phyloP scores from a whole-genome alignment of 2,329 filamentous ascomycete species.

The Diaporthe sp. region DNA sequence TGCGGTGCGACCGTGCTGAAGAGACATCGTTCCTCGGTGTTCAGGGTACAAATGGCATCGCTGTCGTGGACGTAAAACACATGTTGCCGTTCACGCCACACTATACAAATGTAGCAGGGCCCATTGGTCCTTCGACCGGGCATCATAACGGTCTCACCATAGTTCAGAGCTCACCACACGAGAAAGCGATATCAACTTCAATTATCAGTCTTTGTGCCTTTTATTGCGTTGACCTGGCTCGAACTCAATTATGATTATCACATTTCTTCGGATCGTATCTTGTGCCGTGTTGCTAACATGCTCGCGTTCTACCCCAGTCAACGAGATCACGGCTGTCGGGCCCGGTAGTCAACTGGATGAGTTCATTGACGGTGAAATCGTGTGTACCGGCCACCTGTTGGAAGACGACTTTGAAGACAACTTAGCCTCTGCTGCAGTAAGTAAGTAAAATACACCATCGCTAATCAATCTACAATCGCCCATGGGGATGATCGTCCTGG shows the following conservation, averaged over 20 bases:
- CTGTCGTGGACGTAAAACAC: neutral
- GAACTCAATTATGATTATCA: neutral
- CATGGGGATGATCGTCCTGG: neutral
- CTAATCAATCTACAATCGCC: neutral
- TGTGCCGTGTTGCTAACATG: neutral
- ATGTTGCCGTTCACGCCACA: too few species aligned
- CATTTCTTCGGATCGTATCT: neutral
- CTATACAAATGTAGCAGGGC: neutral
- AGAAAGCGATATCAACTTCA: neutral
- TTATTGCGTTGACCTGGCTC: too few species aligned
- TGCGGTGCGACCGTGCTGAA: neutral
- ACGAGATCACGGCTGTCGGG: neutral
- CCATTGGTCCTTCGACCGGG: neutral
- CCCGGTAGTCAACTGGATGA: neutral
- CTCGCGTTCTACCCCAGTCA: neutral
- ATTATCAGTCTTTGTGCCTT: neutral
- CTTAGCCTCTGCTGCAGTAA: neutral
- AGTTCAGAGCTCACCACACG: neutral
- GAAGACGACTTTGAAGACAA: constrained; percentile 1
- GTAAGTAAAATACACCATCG: neutral
- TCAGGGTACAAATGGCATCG: neutral
- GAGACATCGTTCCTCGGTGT: neutral
- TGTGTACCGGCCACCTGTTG: neutral
- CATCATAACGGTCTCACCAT: neutral
- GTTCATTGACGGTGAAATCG: neutral